Base-by-base conservation (phyloP, 495 filamentous ascomycete genomes). In the Opeltia flavorubescens region DNA sequence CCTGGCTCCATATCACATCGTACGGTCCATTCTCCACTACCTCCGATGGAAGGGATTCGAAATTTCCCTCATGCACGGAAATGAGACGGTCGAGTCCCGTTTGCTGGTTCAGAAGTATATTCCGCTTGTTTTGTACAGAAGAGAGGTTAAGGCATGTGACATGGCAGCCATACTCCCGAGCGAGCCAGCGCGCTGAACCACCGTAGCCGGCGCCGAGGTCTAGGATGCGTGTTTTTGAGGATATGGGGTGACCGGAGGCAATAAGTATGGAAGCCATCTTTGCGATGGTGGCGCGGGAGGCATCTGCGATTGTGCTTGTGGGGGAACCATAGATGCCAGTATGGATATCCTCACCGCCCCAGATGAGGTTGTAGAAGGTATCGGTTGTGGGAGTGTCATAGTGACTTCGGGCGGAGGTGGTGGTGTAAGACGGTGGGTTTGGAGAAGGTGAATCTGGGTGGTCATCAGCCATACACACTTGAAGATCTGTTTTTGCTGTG, bases 121-220 rank as follows among this genome's bases (percentile, higher is more conserved):
- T 56, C n/a, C 53, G 50, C 28, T 38, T 43, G 34, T 56, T 56
- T 31, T 56, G 51, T 5, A 56, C 50, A 1, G 20, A 7, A 1
- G 42, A 43, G 0, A 56, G 11, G 28, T 56, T 56, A 21, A 56
- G 24, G 24, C 53, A 56, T 4, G 38, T 42, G 1, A 56, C 47
- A 11, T 42, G 25, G 36, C 50, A 56, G 5, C 47, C 46, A 24
- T 50, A 48, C 2, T 35, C 47, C 38, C 31, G 43, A 0, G 53
- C 53, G 0, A 83, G 61, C n/a, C 62, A 65, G 17, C 75, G 69
- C 12, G 78, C 66, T 4, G 78, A 65, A 24, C 67, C 62, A 18
- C 78, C 78, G 43, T 78, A 75, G 7, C 78, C 78, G 51, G 71
- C 71, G 35, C 78, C 79, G 25, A 83, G 66, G 54, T 82, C 78